Evolutionary conservation across 495 filamentous ascomycete species (phyloP).

Genomic region (Bombardia bombarda): DNA sequence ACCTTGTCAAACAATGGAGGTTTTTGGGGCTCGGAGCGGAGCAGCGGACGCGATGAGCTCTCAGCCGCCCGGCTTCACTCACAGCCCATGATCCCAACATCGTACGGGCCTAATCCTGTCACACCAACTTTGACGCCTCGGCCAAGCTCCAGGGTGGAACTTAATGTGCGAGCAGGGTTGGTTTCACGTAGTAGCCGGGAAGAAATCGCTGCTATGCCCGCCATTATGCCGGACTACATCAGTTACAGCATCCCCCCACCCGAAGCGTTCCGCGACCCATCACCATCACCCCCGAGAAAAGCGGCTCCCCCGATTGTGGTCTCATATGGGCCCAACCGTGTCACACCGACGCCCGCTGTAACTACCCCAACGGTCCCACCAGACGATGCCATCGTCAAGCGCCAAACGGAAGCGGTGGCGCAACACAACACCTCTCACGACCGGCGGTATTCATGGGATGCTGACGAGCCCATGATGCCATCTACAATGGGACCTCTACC

Average conservation of each 20-base stretch:
- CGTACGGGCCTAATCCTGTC: constrained; percentile 28
- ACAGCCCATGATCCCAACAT: constrained; percentile 12
- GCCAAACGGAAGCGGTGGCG: too few species aligned
- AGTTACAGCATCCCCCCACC: constrained; percentile 12
- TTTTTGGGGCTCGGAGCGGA: constrained; percentile 9
- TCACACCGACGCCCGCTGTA: constrained; percentile 23
- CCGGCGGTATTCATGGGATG: constrained; percentile 15
- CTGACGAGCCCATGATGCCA: constrained; percentile 9
- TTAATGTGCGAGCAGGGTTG: constrained; percentile 8
- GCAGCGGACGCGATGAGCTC: constrained; percentile 23
- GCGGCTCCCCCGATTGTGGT: constrained; percentile 13
- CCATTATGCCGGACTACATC: constrained; percentile 14
- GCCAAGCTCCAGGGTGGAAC: constrained; percentile 8
- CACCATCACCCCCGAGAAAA: constrained; percentile 13
- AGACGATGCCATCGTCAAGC: constrained; percentile 18
- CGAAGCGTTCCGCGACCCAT: background rate
- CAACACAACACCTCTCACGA: constrained; percentile 1
- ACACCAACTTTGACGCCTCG: constrained; percentile 24
- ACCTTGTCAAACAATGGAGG: constrained; percentile 7
- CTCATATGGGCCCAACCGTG: constrained; percentile 26
- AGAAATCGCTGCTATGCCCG: constrained; percentile 12
- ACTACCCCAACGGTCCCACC: constrained; percentile 20
- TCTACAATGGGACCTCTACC: constrained; percentile 18
- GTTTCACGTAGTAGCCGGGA: constrained; percentile 15
- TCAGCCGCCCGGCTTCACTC: constrained; percentile 22